Evolutionary conservation across 2,329 filamentous ascomycete species (phyloP), one percentile per base, ranked within the genome.

Genomic region (Colletotrichum sp.): DNA sequence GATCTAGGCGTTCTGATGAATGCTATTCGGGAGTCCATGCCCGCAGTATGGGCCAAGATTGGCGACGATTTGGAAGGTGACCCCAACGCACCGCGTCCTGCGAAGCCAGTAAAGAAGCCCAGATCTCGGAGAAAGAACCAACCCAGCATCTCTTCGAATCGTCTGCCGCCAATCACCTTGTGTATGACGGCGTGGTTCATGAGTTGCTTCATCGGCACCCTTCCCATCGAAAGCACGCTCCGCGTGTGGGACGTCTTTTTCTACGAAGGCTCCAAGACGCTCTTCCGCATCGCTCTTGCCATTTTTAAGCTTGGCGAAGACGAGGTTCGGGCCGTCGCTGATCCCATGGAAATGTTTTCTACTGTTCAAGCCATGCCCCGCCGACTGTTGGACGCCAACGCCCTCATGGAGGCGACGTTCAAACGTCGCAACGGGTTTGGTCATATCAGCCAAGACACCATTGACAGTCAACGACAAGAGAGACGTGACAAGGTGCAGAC

Each of bases 111-210:
- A 4, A 77, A 78, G 64, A 83, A 82, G 52, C 79, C 82, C 5
- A 86, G 83, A 73, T 81, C 85, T 71, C 83, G 83, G 70, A 84
- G 85, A 36, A 87, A 82, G 72, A 85, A 86, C 30, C 80, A 83
- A 69, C 82, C 83, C 56, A 83, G 80, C 58, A 85, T 85, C 61
- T 84, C 87, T 13, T 86, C 85, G 5, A 85, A 86, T 66, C 90
- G 94, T 6, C 89, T 98, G 13, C 96, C 96, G 0, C 96, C 96
- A 15, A 96, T 98, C 78, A 97, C 95, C 1, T 90, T 98, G 7
- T 97, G 96, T 79, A 95, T 97, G 84, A 98, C 96, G 12, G 95
- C 96, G 6, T 98, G 96, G 96, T 97, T 98, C 84, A 98, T 98
- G 96, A 97, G 95, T 65, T 94, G 97, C 80, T 98, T 97, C 83